phyloP scores from a whole-genome alignment of 441 rosid species.

The Adansonia gregorii region DNA sequence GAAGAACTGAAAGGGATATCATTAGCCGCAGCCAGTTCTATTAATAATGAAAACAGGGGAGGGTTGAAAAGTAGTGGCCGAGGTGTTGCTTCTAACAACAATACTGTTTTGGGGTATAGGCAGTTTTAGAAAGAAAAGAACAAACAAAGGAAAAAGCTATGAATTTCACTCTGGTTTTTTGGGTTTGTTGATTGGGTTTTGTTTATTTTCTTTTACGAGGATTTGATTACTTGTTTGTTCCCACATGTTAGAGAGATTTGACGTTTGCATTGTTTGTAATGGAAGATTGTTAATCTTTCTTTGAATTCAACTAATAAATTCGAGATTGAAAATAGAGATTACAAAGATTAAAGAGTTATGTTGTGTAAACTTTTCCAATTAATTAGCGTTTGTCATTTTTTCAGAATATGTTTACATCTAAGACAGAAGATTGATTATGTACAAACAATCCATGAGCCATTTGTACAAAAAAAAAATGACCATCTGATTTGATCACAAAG shows the following conservation, averaged over 20 bases:
- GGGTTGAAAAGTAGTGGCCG: constrained; percentile 34
- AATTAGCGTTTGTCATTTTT: too few relatives aligned
- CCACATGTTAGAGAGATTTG: neutral
- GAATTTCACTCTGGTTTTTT: neutral
- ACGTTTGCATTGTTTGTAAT: neutral
- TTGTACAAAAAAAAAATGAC: neutral
- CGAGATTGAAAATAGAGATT: neutral
- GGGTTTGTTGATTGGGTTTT: constrained; percentile 2
- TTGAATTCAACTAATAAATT: neutral
- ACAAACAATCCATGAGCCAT: too few relatives aligned
- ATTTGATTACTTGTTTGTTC: constrained; percentile 10
- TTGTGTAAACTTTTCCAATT: too few relatives aligned
- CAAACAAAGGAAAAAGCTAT: neutral
- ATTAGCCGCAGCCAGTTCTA: constrained; percentile 56
- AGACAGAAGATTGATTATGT: neutral
- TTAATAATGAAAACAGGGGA: constrained; percentile 51
- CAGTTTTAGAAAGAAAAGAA: constrained; percentile 30
- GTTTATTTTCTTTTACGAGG: constrained; percentile 1
- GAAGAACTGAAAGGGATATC: constrained; percentile 69
- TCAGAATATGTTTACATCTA: neutral
- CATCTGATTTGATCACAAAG: constrained; percentile 20
- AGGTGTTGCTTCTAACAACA: constrained; percentile 35
- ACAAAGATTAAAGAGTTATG: too few relatives aligned
- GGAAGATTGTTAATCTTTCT: neutral
- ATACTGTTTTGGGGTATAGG: constrained; percentile 48